Base-by-base conservation (phyloP, 768 basidiomycete species). In the Omphalotus guepiniiformis region DNA sequence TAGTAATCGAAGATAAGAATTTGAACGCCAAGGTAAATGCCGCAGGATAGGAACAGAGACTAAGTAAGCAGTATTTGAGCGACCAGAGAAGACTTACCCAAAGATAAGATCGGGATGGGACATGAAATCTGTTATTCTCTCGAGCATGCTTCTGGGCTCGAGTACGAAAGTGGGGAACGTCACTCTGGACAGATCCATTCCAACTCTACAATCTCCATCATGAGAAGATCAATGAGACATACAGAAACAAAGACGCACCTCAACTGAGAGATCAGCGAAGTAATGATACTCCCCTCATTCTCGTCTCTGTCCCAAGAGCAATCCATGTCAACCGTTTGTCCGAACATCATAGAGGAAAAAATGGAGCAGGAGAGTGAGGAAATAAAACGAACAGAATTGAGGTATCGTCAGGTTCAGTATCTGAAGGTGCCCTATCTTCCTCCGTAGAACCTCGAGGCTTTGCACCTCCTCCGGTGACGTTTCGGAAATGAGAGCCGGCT, bases 81-180 rank as follows among this genome's bases (percentile, higher is more conserved):
- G 52, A 53, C n/a, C n/a, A n/a, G n/a, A n/a, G 39, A 38, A 47
- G 25, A 73, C 88, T 67, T 66, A 82, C 92, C 91, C 90, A 69
- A 95, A 95, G 58, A 97, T 80, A 62, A 98, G 84, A 70, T 99
- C 94, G 25, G 96, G 93, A 68, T 98, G 96, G 48, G 93, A 87
- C 86, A 98, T 94, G 69, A 99, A 99, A 72, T 99, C 95, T 27
- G 96, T 98, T 58, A 99, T 95, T 55, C 96, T 83, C 72, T 99
- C 96, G 39, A 97, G 80, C 88, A 97, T 92, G 58, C 90, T 93
- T 60, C 96, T 75, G 4, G 96, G 96, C 69, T 99, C 95, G 49
- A 99, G 81, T 0, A 99, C 95, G 59, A 98, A 99, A 0, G 85
- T 88, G 30, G 91, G 92, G 64, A 93, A 88, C 13, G 92, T 93